Conservation (phyloP, 129 eudicot species). For the Silybum marianum region DNA sequence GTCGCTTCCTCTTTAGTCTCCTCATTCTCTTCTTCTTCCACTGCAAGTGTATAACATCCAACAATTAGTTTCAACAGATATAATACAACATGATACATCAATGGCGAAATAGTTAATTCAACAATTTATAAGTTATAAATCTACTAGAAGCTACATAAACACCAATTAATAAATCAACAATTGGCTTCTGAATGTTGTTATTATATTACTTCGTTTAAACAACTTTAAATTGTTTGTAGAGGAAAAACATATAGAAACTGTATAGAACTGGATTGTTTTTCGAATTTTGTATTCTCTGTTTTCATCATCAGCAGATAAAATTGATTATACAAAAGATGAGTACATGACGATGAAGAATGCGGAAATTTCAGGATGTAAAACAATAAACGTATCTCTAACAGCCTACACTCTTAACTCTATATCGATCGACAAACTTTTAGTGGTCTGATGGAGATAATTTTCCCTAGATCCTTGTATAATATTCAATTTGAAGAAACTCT, state of each 20-base stretch:
- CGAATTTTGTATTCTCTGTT: neutral
- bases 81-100: neutral
- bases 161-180: neutral
- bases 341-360: neutral
- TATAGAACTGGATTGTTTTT: neutral
- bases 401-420: neutral
- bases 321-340: no score
- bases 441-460: neutral
- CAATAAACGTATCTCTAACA: neutral
- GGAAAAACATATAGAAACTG: no score
- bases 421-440: no score
- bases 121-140: neutral
- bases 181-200: neutral
- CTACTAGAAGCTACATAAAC: neutral
- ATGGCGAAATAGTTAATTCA: neutral
- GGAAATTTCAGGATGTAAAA: neutral
- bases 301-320: neutral
- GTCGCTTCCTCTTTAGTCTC: constrained; percentile 87
- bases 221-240: no score
- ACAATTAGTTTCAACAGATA: no score
- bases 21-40: constrained; percentile 97
- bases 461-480: neutral
- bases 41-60: constrained; percentile 26
- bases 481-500: neutral
- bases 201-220: neutral